Conservation (phyloP, 441 rosid species). For the Metrosideros polymorpha region DNA sequence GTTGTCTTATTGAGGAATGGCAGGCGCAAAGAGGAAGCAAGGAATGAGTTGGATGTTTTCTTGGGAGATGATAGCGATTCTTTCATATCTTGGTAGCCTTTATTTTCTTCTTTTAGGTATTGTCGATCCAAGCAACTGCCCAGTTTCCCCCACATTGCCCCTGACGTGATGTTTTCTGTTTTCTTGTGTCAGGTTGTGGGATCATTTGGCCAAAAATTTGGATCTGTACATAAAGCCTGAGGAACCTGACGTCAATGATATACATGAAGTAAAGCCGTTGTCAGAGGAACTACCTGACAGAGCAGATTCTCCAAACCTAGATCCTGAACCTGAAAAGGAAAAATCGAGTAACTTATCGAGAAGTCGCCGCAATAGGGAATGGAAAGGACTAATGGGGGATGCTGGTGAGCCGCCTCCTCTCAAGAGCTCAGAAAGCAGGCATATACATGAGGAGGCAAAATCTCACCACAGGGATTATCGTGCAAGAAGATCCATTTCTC, state of each 20-base stretch:
- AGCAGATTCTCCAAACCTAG: constrained; percentile 17
- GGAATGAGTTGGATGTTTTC: constrained; percentile 77
- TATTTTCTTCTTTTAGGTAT: not conserved
- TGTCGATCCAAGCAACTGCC: not conserved
- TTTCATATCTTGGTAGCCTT: constrained; percentile 70
- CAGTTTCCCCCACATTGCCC: not conserved
- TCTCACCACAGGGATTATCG: constrained; percentile 19
- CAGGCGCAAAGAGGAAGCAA: constrained; percentile 79
- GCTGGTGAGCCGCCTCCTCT: constrained; percentile 54
- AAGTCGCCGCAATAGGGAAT: constrained; percentile 48
- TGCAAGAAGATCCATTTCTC: constrained; percentile 44
- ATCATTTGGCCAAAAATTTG: constrained; percentile 60
- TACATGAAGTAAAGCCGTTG: constrained; percentile 11
- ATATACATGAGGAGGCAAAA: constrained; percentile 28
- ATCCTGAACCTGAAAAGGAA: constrained; percentile 37
- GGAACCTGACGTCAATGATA: constrained; percentile 24
- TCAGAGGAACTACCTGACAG: constrained; percentile 20
- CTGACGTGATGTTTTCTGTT: not conserved
- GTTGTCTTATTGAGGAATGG: constrained; percentile 90
- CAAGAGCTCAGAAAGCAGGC: constrained; percentile 46
- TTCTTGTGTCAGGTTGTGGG: constrained; percentile 78
- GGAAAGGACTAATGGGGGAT: constrained; percentile 52
- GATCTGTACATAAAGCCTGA: constrained; percentile 42
- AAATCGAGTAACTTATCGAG: constrained; percentile 25
- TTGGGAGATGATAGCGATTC: constrained; percentile 87